These are phyloP conservation scores for Russula emetica DNA, from an alignment of 768 basidiomycete species.

Conservation along the genomic window DNA sequence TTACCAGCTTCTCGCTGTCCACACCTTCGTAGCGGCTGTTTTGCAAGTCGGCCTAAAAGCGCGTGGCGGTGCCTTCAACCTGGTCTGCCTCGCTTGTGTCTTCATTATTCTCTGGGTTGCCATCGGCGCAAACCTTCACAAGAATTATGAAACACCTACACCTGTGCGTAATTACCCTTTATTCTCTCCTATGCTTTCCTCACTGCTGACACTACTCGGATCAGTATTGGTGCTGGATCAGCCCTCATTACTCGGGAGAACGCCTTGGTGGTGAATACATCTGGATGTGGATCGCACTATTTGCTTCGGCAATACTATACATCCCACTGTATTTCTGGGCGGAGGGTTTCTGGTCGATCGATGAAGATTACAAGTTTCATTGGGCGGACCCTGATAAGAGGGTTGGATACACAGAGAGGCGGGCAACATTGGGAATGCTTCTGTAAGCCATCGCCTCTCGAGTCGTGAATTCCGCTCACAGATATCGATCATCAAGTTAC, in stretches of 20 bases:
- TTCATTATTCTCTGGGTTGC: constrained; percentile 37
- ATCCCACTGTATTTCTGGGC: constrained; percentile 21
- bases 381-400: no score
- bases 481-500: no score
- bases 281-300: neutral
- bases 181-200: neutral
- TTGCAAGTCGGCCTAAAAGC: constrained; percentile 36
- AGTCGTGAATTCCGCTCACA: neutral
- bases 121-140: constrained; percentile 30
- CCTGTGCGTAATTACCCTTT: constrained; percentile 30
- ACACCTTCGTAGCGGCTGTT: constrained; percentile 40
- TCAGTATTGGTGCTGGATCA: no score
- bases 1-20: constrained; percentile 33
- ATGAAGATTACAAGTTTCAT: no score
- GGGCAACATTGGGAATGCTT: no score
- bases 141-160: constrained; percentile 36
- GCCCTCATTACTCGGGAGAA: no score
- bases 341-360: no score
- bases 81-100: constrained; percentile 14
- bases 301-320: constrained; percentile 7
- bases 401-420: neutral
- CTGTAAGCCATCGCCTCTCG: no score
- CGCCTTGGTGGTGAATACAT: no score
- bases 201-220: neutral
- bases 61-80: constrained; percentile 30